Evolutionary conservation across 148 eudicot species (phyloP), one percentile per base, ranked within the genome.

Genomic region (Camellia sinensis): DNA sequence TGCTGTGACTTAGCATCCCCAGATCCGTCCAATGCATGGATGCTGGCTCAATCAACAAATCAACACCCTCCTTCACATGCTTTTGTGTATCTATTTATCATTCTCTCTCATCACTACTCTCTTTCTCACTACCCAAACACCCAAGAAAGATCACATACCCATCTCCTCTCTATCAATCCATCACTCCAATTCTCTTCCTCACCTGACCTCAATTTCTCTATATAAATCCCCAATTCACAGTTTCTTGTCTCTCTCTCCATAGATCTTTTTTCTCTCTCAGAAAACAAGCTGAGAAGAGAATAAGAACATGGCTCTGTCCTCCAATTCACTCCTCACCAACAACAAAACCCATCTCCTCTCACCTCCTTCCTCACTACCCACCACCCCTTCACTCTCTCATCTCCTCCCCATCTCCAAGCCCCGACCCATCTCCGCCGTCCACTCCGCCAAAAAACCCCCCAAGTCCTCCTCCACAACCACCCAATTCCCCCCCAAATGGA

Each of bases 401-500:
- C 63, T 37, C 59, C 44, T 56, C n/a, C 59, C 77, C 72, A 37
- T 19, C 75, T 22, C 53, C 80, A 45, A 52, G 3, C 78, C 75
- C 52, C 64, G 45, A 75, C 62, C 60, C 71, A 66, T 81, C 82
- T 63, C 80, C 57, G 82, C 85, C 81, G 76, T 69, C 73, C 69
- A 73, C 22, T 43, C 77, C 64, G 66, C 70, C 29, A 43, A 59
- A 74, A 17, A 78, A 1, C 43, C 84, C 1, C 19, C 89, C 52
- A 80, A 59, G 4, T 8, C 84, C 0, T 61, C 82, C 10, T 5
- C 84, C 1, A 11, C 73, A 37, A 67, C 71, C 45, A 13, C 60
- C 87, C 74, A 6, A 61, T 66, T 0, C 4, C 83, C 67, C 79
- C 50, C 41, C n/a, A 71, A 45, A 78, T 92, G 97, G 97, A 78